A percentile compares a stretch with the other conserved stretches of the same genome.
Evolutionary conservation across 129 eudicot species (phyloP).

Genomic region (Arctium minus): DNA sequence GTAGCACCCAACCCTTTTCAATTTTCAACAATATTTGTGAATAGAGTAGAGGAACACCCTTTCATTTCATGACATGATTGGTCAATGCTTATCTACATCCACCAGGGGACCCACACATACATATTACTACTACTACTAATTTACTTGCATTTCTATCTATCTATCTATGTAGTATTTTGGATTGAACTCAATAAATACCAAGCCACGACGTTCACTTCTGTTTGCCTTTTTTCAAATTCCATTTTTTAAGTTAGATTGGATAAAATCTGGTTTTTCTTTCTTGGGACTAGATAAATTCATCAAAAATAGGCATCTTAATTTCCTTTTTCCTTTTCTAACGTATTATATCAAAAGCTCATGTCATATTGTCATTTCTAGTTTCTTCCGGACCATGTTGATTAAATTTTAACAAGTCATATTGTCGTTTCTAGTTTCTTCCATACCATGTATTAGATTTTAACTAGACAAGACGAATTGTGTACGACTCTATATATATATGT

Average conservation of each 20-base stretch:
- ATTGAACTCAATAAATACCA: neutral
- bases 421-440: no score
- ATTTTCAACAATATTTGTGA: neutral
- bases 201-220: neutral
- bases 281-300: neutral
- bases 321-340: no score
- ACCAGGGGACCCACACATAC: neutral
- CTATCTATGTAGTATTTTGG: neutral
- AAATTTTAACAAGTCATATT: neutral
- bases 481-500: no score
- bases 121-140: no score
- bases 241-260: neutral
- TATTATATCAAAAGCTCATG: neutral
- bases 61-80: neutral
- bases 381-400: no score
- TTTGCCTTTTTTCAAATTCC: no score
- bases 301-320: no score
- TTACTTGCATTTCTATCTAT: neutral
- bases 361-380: no score
- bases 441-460: no score
- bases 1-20: neutral
- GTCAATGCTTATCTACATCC: neutral
- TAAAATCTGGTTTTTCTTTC: neutral
- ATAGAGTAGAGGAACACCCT: neutral
- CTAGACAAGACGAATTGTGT: no score